Conservation (phyloP, 1,139 yeast genomes). For the Debaryomyces sp. region DNA sequence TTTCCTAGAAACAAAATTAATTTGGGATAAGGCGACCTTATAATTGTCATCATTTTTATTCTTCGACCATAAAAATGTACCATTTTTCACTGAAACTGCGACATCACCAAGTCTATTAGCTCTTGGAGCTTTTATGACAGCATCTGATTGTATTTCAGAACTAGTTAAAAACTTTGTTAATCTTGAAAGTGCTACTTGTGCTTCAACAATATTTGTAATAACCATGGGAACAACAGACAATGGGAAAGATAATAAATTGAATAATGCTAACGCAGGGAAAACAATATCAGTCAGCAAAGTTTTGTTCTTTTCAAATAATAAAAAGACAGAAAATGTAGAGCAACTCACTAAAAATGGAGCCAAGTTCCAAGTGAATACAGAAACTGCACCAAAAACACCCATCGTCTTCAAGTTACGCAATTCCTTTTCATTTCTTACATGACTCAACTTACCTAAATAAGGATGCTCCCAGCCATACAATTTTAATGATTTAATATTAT, state of each 20-base stretch:
- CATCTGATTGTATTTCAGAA: conserved; percentile 81
- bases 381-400: conserved; percentile 75
- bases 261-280: conserved; percentile 89
- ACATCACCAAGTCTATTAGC: conserved; percentile 61
- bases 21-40: conserved; percentile 74
- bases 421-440: conserved; percentile 90
- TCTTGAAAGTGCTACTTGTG: conserved; percentile 84
- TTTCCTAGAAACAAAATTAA: conserved; percentile 69
- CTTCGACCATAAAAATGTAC: conserved; percentile 88
- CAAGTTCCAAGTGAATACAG: conserved; percentile 78
- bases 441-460: conserved; percentile 67
- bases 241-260: conserved; percentile 87
- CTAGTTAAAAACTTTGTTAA: conserved; percentile 71
- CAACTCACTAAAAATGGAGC: conserved; percentile 93
- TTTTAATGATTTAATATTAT: conserved; percentile 89
- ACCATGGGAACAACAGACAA: conserved; percentile 93
- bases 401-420: conserved; percentile 73
- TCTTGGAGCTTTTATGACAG: conserved; percentile 62
- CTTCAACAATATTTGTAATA: conserved; percentile 82
- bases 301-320: conserved; percentile 56
- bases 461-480: conserved; percentile 96
- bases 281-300: conserved; percentile 90
- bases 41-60: conserved; percentile 61
- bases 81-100: conserved; percentile 68
- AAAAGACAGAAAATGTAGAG: conserved; percentile 85